Base-by-base conservation (phyloP, 1,139 yeast species). In the Yamadazyma diddensiae region DNA sequence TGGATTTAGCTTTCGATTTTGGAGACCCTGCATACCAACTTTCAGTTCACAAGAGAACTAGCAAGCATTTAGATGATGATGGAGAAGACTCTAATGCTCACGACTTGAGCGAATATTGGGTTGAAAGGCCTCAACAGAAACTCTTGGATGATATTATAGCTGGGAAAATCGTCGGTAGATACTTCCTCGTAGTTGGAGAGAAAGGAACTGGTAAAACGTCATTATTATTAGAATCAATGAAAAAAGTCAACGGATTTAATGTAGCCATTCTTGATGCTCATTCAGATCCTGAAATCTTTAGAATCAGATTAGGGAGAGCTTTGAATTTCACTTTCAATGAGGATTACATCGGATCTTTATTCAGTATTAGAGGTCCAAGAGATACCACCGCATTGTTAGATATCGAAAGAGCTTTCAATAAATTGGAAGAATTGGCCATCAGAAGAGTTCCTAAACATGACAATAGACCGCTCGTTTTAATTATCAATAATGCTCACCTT, bases 161-260 rank as follows among this genome's bases (percentile, higher is more conserved):
- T 6, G 95, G 95, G 1, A 58, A 70, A 12, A 60, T 75, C 2
- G 59, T 60, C 10, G 94, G 95, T 0, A 57, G 92, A 17, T 85
- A 85, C 53, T 82, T 77, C 50, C 59, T 85, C 34, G 54, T 85
- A 12, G 75, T 85, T 34, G 95, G 95, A 15, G 95, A 85, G 53
- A 84, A 85, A 52, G 95, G 95, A 1, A 84, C 94, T 0, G 95
- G 95, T 3, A 85, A 85, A 49, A 81, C 90, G 0, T 80, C 92
- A 1, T 66, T 84, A 57, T 63, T 83, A 18, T 55, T 80, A 45
- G 88, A 82, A 46, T 75, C 90, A 3, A 78, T 85, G 70, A 73
- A 78, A 40, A 73, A 78, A 43, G 76, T 77, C 1, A 62, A 72
- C 28, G 88, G 92, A 1, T 59, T 59, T 36, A 78, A 81, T 47